Evolutionary conservation across 176 grass and related monocot genomes (phyloP), one percentile per base, ranked within the genome.

Genomic region (Dactylis glomerata): DNA sequence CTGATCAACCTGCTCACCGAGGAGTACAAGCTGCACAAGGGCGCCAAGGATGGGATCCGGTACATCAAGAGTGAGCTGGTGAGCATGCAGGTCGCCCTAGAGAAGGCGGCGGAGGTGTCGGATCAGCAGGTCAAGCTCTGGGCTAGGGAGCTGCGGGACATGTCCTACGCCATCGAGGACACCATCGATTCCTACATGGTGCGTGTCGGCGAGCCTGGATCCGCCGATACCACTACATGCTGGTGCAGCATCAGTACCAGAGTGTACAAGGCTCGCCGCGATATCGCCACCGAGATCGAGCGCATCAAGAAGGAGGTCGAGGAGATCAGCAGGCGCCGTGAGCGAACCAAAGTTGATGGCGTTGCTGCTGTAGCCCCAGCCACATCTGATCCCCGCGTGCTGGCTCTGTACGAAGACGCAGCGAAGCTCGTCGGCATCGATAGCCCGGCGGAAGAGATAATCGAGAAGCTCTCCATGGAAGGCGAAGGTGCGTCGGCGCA

Each of bases 121-220:
- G 64, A 82, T 6, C 1, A 1, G 20, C 64, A 41, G 32, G 46
- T 40, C 22, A 82, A 55, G 79, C 22, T 55, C 14, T 82, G 63
- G 79, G 64, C 64, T 0, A 55, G 30, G 31, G 12, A 85, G 0
- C 30, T 85, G 30, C n/a, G 59, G 32, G 32, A 77, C 20, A n/a
- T 85, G 8, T 62, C 73, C 31, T 85, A 85, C 22, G 22, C 42
- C 44, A 64, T 64, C 15, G 24, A 79, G 57, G 77, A 79, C 38
- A 22, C 24, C 24, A 6, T 79, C 16, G 56, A 77, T 23, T 49
- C 75, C 31, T 63, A 26, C 19, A 76, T 76, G 82, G 16, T 65
- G 17, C 40, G 11, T 15, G 33, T 40, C 3, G 46, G 16, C 14
- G 8, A 74, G 5, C 7, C 47, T 17, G 46, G 15, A 12, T 32